Percentiles rank a stretch among this genome's conserved stretches.
phyloP scores from a whole-genome alignment of 495 filamentous ascomycete species.

The Hypoxylon cercidicola region DNA sequence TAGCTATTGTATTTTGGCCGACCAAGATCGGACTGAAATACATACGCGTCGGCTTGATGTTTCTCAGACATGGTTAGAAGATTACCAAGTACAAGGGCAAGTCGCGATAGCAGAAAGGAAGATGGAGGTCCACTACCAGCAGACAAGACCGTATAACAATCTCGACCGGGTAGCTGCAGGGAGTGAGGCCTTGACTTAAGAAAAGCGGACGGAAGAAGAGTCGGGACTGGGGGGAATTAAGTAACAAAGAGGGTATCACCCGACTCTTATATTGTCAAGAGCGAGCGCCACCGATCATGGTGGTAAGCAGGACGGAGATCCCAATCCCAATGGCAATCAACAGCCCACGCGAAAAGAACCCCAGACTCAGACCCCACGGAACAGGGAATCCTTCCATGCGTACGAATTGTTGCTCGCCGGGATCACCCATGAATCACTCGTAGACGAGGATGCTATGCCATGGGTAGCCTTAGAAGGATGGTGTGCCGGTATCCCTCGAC shows the following conservation, averaged over 20 bases:
- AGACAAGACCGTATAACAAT: constrained; percentile 12
- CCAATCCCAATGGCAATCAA: constrained; percentile 30
- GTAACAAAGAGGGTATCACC: constrained; percentile 24
- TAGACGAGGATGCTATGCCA: constrained; percentile 29
- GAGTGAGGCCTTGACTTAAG: constrained; percentile 23
- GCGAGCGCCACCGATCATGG: constrained; percentile 29
- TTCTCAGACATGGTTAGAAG: constrained; percentile 31
- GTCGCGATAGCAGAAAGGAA: constrained; percentile 2
- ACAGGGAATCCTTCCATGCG: constrained; percentile 18
- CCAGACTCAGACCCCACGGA: constrained; percentile 33
- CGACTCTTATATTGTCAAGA: constrained; percentile 32
- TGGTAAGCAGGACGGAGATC: constrained; percentile 31
- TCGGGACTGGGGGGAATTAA: constrained; percentile 5
- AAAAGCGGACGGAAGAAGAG: constrained; percentile 16
- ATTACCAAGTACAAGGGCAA: not conserved
- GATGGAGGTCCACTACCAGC: constrained; percentile 13
- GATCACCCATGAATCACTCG: constrained; percentile 35
- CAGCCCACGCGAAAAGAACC: constrained; percentile 24
- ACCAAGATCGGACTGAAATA: not conserved
- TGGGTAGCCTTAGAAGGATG: constrained; percentile 11
- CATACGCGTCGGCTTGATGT: constrained; percentile 21
- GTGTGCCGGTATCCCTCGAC: constrained; percentile 29
- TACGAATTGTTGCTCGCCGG: constrained; percentile 26
- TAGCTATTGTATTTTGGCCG: constrained; percentile 10
- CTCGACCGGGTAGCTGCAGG: constrained; percentile 15